Evolutionary conservation across 1,139 yeast genomes (phyloP).

Genomic region (Diutina mesorugosa): DNA sequence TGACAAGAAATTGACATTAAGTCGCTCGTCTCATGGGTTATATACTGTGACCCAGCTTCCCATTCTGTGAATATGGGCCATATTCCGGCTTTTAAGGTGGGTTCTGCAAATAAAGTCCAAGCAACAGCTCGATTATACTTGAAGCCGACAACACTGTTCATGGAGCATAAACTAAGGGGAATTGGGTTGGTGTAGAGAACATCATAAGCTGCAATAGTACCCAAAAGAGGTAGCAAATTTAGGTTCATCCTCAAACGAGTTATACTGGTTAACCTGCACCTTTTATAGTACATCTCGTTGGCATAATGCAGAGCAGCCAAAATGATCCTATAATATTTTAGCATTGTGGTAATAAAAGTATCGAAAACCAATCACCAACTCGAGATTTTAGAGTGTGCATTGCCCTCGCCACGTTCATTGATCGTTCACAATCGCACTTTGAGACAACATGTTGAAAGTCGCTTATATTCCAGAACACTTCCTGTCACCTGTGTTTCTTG

Average conservation of each 20-base stretch:
- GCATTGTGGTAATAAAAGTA: too few species aligned
- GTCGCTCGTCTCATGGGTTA: not conserved
- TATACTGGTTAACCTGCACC: too few species aligned
- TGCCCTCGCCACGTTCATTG: not conserved
- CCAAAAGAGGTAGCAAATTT: not conserved
- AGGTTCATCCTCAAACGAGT: too few species aligned
- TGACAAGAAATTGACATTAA: not conserved
- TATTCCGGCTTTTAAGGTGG: not conserved
- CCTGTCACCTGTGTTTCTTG: slow-evolving; percentile 74
- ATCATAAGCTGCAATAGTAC: not conserved
- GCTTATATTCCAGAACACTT: slow-evolving; percentile 91
- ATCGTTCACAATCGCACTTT: not conserved
- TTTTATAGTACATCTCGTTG: too few species aligned
- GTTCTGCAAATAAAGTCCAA: not conserved
- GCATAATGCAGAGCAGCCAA: too few species aligned
- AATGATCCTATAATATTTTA: too few species aligned
- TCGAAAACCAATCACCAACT: too few species aligned
- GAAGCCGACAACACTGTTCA: not conserved
- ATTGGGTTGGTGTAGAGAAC: not conserved
- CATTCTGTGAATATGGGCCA: not conserved
- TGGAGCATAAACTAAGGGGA: not conserved
- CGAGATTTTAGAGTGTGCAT: too few species aligned
- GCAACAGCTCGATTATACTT: not conserved
- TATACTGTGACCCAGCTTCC: not conserved
- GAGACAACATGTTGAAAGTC: slow-evolving; percentile 26